phyloP scores from a whole-genome alignment of 2,329 filamentous ascomycete genomes.

The Incumbomyces lentus region DNA sequence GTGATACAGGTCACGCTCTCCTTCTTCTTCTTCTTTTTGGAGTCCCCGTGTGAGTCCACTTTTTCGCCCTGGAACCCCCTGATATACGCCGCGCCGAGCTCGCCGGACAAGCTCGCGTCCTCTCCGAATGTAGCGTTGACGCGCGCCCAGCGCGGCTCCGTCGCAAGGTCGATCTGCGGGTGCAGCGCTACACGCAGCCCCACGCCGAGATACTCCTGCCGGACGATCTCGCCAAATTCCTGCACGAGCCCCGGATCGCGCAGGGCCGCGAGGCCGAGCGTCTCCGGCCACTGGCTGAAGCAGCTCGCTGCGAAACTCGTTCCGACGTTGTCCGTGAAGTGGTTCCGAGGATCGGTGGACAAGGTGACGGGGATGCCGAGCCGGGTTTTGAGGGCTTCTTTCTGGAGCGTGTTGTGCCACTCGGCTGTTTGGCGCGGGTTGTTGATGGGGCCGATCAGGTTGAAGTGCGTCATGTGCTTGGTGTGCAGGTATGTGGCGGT shows the following conservation, averaged over 20 bases:
- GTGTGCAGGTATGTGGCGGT: neutral
- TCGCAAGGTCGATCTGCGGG: slow-evolving; percentile 42
- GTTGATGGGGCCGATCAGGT: slow-evolving; percentile 6
- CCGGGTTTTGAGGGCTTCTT: slow-evolving; percentile 4
- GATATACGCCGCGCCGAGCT: slow-evolving; percentile 9
- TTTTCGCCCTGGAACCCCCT: slow-evolving; percentile 7
- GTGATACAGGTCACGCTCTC: slow-evolving; percentile 32
- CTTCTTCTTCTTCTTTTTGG: too few relatives aligned
- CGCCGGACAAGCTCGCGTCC: slow-evolving; percentile 22
- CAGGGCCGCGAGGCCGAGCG: slow-evolving; percentile 41
- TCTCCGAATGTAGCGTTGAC: slow-evolving; percentile 40
- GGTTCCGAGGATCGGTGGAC: slow-evolving; percentile 9
- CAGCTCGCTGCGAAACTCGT: slow-evolving; percentile 34
- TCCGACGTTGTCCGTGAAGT: slow-evolving; percentile 21
- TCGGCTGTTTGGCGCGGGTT: neutral
- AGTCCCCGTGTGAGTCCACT: too few relatives aligned
- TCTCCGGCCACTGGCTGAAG: slow-evolving; percentile 45
- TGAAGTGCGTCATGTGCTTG: slow-evolving; percentile 9
- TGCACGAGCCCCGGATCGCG: slow-evolving; percentile 35
- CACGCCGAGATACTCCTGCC: slow-evolving; percentile 35
- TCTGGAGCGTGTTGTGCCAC: slow-evolving; percentile 8
- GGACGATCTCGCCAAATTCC: slow-evolving; percentile 40
- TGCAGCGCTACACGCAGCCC: slow-evolving; percentile 40
- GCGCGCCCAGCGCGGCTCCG: slow-evolving; percentile 43
- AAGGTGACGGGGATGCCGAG: slow-evolving; percentile 10